Base-by-base conservation (phyloP, 805 yeast genomes). In the Candida peoriensis region DNA sequence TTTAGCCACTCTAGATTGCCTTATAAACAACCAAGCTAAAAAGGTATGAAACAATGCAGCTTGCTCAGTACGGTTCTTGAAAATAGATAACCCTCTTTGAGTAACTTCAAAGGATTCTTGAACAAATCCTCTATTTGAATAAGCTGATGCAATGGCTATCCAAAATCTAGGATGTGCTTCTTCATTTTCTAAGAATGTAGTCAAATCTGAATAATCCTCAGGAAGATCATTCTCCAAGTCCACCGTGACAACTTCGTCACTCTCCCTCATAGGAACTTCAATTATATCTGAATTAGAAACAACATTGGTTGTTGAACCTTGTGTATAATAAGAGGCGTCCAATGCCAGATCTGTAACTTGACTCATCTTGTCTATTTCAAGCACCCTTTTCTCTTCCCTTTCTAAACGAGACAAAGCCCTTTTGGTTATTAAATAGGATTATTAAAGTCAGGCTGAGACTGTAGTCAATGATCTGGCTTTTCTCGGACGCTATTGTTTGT, bases 181-280 rank as follows among this genome's bases (percentile, higher is more conserved):
- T 61, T 93, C 97, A 45, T 83, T 85, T 42, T 83, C 81, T 43
- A 93, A 65, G 42, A 90, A 72, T 19, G 76, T 73, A 44, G 83
- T 77, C 43, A 93, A 68, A 52, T 93, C 97, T 29, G 76, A 70
- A 5, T 96, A 85, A 56, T 90, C 96, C 16, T 85, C 95, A 5
- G 96, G 95, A 37, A 88, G 67, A 52, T 90, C 97, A 23, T 78
- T 77, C 34, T 73, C 73, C 40, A 83, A 70, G 51, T 88, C 90
- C 47, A 93, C 75, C 34, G 86, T 81, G 43, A 90, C 96, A 42
- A 86, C 83, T 61, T 88, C 95, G 49, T 81, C 84, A 38, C 80
- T 78, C 37, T 73, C 81, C 43, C 70, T 70, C 54, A 87, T 64
- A 28, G 95, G 96, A 51, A 90, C 81, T 57, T 66, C 70, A 27